These are phyloP conservation scores for Atkinsonella texensis DNA, from an alignment of 2,329 filamentous ascomycete species.

Conservation along the genomic window DNA sequence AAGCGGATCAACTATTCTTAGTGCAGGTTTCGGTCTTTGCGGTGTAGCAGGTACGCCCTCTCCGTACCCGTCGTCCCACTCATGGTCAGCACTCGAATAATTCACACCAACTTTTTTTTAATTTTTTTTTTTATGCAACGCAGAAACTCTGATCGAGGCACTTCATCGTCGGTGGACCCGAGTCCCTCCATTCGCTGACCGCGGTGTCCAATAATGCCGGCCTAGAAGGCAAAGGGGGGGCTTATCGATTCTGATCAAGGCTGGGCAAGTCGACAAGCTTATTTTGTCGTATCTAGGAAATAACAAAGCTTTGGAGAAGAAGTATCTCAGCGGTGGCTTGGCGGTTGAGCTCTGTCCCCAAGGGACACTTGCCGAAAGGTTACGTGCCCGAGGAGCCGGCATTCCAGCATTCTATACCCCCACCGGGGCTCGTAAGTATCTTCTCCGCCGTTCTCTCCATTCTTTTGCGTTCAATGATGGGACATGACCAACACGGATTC, in stretches of 20 bases:
- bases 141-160: constrained; percentile 60
- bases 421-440: constrained; percentile 49
- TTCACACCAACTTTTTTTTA: too few relatives aligned
- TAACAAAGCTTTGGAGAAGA: constrained; percentile 64
- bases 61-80: neutral
- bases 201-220: constrained; percentile 77
- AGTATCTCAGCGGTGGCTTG: constrained; percentile 63
- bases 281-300: constrained; percentile 66
- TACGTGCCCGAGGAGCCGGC: constrained; percentile 61
- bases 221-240: constrained; percentile 54
- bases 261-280: constrained; percentile 59
- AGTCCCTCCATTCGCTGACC: constrained; percentile 54
- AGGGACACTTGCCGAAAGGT: constrained; percentile 60
- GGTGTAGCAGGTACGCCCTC: constrained; percentile 46
- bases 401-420: constrained; percentile 75
- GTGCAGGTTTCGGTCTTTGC: constrained; percentile 72
- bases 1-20: constrained; percentile 59
- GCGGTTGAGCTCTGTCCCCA: constrained; percentile 68
- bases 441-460: too few relatives aligned
- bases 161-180: constrained; percentile 47
- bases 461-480: neutral
- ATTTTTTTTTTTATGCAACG: too few relatives aligned
- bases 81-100: neutral
- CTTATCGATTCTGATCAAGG: constrained; percentile 53
- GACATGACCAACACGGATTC: constrained; percentile 1